A percentile compares a stretch with the other conserved stretches of the same genome.
Conservation (phyloP, 2,329 filamentous ascomycete genomes). For the Plectosphaerella cucumerina region DNA sequence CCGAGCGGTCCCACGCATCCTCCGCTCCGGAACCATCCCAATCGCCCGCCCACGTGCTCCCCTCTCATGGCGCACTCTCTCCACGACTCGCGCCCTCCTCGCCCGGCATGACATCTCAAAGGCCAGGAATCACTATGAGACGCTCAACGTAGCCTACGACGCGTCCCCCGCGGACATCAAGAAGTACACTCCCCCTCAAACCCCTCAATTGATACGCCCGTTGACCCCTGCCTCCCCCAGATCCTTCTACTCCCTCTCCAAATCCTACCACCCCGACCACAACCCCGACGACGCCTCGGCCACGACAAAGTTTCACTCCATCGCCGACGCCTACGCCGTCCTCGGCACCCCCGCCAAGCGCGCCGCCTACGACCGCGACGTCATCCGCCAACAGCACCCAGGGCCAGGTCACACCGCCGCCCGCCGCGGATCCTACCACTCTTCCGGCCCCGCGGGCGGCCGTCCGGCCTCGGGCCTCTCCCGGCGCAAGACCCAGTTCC, state of each 20-base stretch:
- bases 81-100: conserved; percentile 24
- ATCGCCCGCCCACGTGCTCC: conserved; percentile 1
- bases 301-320: conserved; percentile 71
- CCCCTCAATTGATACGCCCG: background rate
- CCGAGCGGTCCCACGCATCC: conserved; percentile 20
- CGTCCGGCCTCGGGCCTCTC: conserved; percentile 79
- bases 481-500: conserved; percentile 69
- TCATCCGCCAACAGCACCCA: conserved; percentile 37
- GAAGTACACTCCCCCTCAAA: conserved; percentile 46
- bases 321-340: conserved; percentile 78
- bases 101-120: conserved; percentile 20
- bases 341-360: conserved; percentile 73
- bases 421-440: conserved; percentile 49
- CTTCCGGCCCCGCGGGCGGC: conserved; percentile 61
- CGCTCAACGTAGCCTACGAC: conserved; percentile 64
- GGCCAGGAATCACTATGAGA: conserved; percentile 71
- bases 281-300: conserved; percentile 74
- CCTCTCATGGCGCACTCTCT: background rate
- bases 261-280: conserved; percentile 86
- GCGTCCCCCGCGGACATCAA: conserved; percentile 79
- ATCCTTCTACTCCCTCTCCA: conserved; percentile 87
- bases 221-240: conserved; percentile 24
- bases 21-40: conserved; percentile 8
- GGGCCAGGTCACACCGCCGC: conserved; percentile 16
- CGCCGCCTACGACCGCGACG: conserved; percentile 73